Evolutionary conservation across 345 rosid species (phyloP).

Genomic region (Camelina hispida): DNA sequence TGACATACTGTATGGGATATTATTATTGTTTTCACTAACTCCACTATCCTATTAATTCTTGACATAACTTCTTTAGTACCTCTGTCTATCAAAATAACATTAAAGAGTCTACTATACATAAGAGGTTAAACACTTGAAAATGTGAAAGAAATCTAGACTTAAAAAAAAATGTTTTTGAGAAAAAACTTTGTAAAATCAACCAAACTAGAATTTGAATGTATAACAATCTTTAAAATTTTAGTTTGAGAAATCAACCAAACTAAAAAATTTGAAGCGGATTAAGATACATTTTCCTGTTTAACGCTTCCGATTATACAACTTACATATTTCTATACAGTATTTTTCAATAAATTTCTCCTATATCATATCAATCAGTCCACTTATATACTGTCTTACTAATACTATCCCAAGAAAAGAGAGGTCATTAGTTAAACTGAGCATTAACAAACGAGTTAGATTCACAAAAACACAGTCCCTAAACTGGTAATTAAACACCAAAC

Average conservation of each 20-base stretch:
- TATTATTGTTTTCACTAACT: not conserved
- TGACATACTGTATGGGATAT: no score
- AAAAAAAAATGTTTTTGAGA: no score
- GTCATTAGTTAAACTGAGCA: not conserved
- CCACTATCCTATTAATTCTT: not conserved
- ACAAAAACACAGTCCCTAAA: slow-evolving; percentile 12
- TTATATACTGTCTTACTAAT: not conserved
- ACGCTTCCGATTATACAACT: not conserved
- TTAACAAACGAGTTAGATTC: not conserved
- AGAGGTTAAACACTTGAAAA: not conserved
- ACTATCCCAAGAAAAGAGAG: not conserved
- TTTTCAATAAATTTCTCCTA: not conserved
- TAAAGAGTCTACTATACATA: no score
- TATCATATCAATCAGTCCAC: not conserved
- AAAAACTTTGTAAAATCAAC: not conserved
- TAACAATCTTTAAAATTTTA: not conserved
- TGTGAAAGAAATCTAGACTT: no score
- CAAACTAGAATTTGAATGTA: not conserved
- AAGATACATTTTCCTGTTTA: not conserved
- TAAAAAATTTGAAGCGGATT: not conserved
- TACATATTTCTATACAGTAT: not conserved
- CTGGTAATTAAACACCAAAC: slow-evolving; percentile 17
- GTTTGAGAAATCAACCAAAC: no score
- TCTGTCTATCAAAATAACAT: no score
- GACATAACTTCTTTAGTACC: not conserved